phyloP scores from a whole-genome alignment of 1,139 yeast species.

The Pichia sp. region DNA sequence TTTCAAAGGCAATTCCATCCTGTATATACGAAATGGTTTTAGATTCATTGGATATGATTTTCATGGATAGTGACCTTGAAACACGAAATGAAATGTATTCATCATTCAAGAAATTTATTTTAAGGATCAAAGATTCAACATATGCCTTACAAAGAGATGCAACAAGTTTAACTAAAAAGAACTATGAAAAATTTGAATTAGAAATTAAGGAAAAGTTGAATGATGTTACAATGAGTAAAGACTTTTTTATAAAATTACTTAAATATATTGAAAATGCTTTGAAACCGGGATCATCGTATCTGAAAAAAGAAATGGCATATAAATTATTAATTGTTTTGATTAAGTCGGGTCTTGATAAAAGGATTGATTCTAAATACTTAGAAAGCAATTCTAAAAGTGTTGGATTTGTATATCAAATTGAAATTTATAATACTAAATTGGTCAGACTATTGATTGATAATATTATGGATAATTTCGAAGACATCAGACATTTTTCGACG shows the following conservation, averaged over 20 bases:
- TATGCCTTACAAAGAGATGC: constrained; percentile 49
- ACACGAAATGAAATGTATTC: constrained; percentile 60
- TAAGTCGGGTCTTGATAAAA: constrained; percentile 50
- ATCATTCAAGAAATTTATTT: constrained; percentile 51
- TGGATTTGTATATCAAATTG: constrained; percentile 41
- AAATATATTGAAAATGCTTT: constrained; percentile 28
- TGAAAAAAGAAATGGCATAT: constrained; percentile 47
- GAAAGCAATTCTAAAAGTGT: constrained; percentile 36
- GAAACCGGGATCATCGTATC: constrained; percentile 66
- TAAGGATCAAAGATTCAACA: constrained; percentile 61
- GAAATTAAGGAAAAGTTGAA: constrained; percentile 30
- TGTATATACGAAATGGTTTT: constrained; percentile 39
- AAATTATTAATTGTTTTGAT: constrained; percentile 44
- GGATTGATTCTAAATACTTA: constrained; percentile 32
- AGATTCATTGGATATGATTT: constrained; percentile 41
- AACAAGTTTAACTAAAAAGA: constrained; percentile 33
- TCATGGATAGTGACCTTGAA: constrained; percentile 62
- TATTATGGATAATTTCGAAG: constrained; percentile 68
- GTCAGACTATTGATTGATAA: constrained; percentile 51
- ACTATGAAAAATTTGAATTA: constrained; percentile 28
- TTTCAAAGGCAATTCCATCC: constrained; percentile 48
- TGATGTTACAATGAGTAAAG: constrained; percentile 30
- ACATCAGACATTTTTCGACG: constrained; percentile 53
- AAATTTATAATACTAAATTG: constrained; percentile 36
- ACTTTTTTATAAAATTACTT: constrained; percentile 42